A percentile compares a stretch with the other conserved stretches of the same genome.
Evolutionary conservation across 2,329 filamentous ascomycete genomes (phyloP).

Genomic region (Knoxdaviesia proteae): DNA sequence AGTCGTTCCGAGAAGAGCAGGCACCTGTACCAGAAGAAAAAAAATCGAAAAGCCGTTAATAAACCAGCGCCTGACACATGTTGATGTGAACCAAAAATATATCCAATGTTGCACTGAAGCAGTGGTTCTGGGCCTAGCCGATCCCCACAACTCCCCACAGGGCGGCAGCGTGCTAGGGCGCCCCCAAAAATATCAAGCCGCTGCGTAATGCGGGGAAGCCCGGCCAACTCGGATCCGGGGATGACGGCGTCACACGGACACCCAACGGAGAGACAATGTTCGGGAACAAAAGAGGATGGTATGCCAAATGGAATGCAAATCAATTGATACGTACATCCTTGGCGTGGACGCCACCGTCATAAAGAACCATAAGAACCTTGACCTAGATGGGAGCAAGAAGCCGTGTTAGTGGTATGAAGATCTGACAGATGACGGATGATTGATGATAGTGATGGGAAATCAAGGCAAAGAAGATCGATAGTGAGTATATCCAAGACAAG

Average conservation of each 20-base stretch:
- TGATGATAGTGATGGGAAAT: constrained; percentile 10
- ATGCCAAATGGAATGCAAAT: neutral
- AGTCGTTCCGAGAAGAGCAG: constrained; percentile 76
- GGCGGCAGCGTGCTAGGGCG: neutral
- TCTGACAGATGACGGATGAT: constrained; percentile 6
- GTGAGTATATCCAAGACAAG: no score
- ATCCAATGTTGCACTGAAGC: neutral
- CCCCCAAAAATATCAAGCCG: neutral
- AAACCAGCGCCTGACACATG: neutral
- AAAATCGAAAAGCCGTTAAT: neutral
- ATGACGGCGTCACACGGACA: neutral
- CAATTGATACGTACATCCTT: constrained; percentile 40
- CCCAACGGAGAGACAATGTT: neutral
- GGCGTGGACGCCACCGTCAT: constrained; percentile 81
- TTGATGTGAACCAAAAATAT: neutral
- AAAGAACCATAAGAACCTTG: constrained; percentile 86
- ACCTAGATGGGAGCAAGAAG: constrained; percentile 34
- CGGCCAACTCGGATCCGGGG: neutral
- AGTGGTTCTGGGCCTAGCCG: neutral
- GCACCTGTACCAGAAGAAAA: constrained; percentile 27
- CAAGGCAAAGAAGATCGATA: neutral
- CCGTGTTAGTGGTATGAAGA: no score
- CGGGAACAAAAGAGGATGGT: neutral
- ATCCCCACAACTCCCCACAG: neutral
- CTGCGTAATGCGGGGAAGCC: neutral